Evolutionary conservation across 768 basidiomycete genomes (phyloP).

Genomic region (Zangia roseola): DNA sequence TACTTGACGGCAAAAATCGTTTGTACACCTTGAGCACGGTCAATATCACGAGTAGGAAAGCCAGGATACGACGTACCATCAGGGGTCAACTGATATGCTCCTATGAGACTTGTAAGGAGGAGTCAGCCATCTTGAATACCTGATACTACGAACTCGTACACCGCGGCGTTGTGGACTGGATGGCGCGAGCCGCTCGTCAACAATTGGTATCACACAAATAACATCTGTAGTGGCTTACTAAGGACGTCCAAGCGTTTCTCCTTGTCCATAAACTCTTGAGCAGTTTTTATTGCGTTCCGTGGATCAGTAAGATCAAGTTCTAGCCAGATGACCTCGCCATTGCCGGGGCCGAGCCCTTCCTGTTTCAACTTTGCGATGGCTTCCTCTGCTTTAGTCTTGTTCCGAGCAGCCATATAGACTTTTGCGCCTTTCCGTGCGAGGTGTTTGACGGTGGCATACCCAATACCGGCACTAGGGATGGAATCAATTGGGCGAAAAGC

Average conservation of each 20-base stretch:
- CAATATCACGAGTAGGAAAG: not conserved
- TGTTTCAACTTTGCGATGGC: constrained; percentile 47
- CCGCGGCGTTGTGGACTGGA: constrained; percentile 56
- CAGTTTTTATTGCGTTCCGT: constrained; percentile 44
- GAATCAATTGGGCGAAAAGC: no score
- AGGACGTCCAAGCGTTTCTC: constrained; percentile 57
- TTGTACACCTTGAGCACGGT: constrained; percentile 33
- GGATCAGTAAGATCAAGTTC: constrained; percentile 53
- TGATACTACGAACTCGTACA: constrained; percentile 33
- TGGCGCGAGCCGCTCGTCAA: not conserved
- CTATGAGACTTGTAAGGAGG: constrained; percentile 17
- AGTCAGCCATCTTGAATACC: constrained; percentile 7
- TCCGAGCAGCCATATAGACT: constrained; percentile 57
- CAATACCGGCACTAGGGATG: constrained; percentile 43
- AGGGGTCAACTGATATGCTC: constrained; percentile 18
- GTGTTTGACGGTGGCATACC: constrained; percentile 49
- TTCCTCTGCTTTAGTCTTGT: constrained; percentile 41
- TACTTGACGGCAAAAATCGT: constrained; percentile 47
- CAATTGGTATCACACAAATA: not conserved
- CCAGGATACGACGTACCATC: constrained; percentile 22
- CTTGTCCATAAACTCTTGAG: constrained; percentile 46
- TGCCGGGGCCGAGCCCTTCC: constrained; percentile 43
- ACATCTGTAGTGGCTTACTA: constrained; percentile 30
- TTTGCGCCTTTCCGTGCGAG: constrained; percentile 55
- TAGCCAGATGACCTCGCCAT: constrained; percentile 49